phyloP scores from a whole-genome alignment of 257 asterid species.

The Scutellaria minor region DNA sequence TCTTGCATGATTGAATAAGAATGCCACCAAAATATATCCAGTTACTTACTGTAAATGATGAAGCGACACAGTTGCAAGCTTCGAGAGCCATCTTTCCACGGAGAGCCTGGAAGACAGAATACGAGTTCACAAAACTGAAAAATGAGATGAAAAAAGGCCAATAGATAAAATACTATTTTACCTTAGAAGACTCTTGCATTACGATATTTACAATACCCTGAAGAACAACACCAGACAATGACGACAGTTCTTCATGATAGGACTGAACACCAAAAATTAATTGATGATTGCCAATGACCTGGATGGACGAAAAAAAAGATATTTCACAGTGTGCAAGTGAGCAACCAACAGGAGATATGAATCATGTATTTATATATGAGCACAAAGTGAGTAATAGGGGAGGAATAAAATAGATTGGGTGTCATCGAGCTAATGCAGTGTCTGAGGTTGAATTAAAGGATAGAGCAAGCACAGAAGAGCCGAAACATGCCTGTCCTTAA shows the following conservation, averaged over 20 bases:
- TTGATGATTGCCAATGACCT: conserved; percentile 58
- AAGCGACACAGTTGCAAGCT: conserved; percentile 74
- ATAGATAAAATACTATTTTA: conserved; percentile 28
- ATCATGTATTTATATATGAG: not conserved
- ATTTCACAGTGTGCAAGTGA: not conserved
- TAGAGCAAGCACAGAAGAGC: too few relatives aligned
- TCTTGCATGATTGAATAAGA: conserved; percentile 21
- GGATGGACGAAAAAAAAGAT: conserved; percentile 32
- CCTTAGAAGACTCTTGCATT: conserved; percentile 72
- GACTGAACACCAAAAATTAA: conserved; percentile 55
- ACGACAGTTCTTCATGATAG: conserved; percentile 59
- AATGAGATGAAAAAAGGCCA: conserved; percentile 3
- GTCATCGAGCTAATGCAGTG: too few relatives aligned
- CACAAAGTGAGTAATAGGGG: not conserved
- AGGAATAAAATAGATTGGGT: not conserved
- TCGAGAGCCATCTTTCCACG: conserved; percentile 80
- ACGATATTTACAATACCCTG: conserved; percentile 50
- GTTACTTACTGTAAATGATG: conserved; percentile 65
- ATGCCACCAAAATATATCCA: not conserved
- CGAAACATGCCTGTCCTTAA: too few relatives aligned
- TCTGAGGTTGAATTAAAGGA: too few relatives aligned
- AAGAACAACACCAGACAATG: conserved; percentile 56
- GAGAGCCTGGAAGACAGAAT: conserved; percentile 51
- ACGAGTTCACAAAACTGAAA: conserved; percentile 16
- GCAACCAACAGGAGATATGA: conserved; percentile 19